Evolutionary conservation across 495 filamentous ascomycete species (phyloP).

Genomic region (Annulohypoxylon nitens): DNA sequence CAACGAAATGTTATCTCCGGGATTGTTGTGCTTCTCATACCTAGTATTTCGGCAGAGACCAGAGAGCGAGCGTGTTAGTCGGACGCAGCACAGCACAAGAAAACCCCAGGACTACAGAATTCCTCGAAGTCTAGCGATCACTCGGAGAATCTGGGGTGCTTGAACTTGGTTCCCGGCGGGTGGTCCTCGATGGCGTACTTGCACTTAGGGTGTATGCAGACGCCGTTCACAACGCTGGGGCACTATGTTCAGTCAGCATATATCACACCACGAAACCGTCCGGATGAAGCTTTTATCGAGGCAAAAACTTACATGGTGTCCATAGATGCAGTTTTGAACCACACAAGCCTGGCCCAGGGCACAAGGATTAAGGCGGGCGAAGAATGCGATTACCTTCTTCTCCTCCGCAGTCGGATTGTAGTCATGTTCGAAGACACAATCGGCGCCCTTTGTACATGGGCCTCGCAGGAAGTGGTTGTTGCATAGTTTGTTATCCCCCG

Average conservation of each 20-base stretch:
- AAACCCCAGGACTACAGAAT: not conserved
- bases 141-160: conserved; percentile 38
- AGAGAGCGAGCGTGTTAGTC: not conserved
- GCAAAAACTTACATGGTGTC: conserved; percentile 68
- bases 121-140: not conserved
- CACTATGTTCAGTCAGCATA: conserved; percentile 48
- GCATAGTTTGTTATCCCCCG: conserved; percentile 83
- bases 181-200: conserved; percentile 63
- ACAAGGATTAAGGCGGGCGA: conserved; percentile 85
- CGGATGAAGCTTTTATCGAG: not conserved
- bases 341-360: conserved; percentile 79
- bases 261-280: not conserved
- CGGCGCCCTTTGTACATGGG: conserved; percentile 77
- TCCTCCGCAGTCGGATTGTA: conserved; percentile 77
- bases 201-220: conserved; percentile 61
- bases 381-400: conserved; percentile 72
- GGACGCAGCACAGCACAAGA: not conserved
- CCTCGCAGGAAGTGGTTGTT: conserved; percentile 85
- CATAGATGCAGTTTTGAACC: conserved; percentile 84
- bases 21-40: not conserved
- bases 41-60: not conserved
- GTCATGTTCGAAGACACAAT: conserved; percentile 81
- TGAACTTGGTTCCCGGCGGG: conserved; percentile 63
- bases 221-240: conserved; percentile 56
- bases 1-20: not conserved